Base-by-base conservation (phyloP, 306 rosid species). In the Acacia acuminata region DNA sequence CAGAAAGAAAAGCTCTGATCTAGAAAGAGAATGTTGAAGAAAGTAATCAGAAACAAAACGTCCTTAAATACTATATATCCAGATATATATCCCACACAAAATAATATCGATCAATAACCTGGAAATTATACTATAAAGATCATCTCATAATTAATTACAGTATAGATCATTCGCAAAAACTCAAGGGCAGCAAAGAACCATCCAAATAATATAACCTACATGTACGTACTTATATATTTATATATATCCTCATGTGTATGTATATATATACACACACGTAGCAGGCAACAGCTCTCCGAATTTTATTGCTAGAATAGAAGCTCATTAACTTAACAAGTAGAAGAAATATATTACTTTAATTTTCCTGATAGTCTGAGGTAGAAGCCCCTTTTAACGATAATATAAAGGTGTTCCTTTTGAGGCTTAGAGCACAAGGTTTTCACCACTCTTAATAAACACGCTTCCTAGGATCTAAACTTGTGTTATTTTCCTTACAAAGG, bases 371-470 rank as follows among this genome's bases (percentile, higher is more conserved):
- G n/a, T n/a, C n/a, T n/a, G n/a, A n/a, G n/a, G n/a, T n/a, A n/a
- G n/a, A n/a, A 20, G 63, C 63, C 63, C 25, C 13, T 51, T 51
- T 51, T 47, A 47, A 5, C 5, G 7, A 36, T 36, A 36, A 36
- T 4, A 36, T 36, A 36, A 36, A 36, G 40, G 7, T 36, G 5
- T 5, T 5, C 8, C 40, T 36, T 36, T 36, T 5, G 40, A 36
- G 5, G 7, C 40, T 36, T 36, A 36, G 7, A 36, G 1, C 0
- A 36, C 5, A 36, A 36, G 1, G 0, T 7, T 36, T n/a, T n/a
- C n/a, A n/a, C n/a, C n/a, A n/a, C n/a, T 36, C 0, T 5, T 0
- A 36, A 36, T 0, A 0, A 36, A 1, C 5, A 4, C 1, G 1
- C 0, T 36, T 36, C 7, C 6, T 5, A 0, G 7, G 1, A 36